A percentile compares a stretch with the other conserved stretches of the same genome.
Conservation (phyloP, 2,329 filamentous ascomycete species). For the Pseudogymnoascus sp. region DNA sequence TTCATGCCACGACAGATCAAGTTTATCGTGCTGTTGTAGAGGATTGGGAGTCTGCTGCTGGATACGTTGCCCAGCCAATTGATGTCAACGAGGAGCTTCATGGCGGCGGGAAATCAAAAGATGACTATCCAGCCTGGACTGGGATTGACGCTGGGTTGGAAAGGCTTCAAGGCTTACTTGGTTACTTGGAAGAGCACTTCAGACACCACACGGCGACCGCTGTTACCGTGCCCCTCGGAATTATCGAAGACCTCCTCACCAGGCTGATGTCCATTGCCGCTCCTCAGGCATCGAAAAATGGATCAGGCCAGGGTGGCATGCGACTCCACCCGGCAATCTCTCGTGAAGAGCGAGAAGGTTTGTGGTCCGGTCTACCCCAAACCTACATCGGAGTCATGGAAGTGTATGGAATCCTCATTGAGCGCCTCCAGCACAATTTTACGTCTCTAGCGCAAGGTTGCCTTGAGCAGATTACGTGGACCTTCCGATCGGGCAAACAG, state of each 20-base stretch:
- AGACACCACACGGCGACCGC: constrained; percentile 54
- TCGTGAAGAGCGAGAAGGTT: constrained; percentile 71
- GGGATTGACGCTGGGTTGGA: constrained; percentile 68
- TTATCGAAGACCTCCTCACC: constrained; percentile 59
- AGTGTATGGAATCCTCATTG: constrained; percentile 49
- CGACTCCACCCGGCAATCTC: constrained; percentile 65
- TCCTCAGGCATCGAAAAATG: constrained; percentile 30
- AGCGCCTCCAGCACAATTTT: constrained; percentile 50
- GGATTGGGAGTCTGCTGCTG: constrained; percentile 65
- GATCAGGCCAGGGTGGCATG: constrained; percentile 15
- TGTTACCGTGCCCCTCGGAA: constrained; percentile 59
- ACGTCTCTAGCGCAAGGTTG: constrained; percentile 54
- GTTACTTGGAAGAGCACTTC: constrained; percentile 56
- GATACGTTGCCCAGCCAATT: constrained; percentile 37
- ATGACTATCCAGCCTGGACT: constrained; percentile 59
- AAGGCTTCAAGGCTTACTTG: constrained; percentile 58
- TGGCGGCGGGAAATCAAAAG: constrained; percentile 38
- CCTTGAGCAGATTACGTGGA: constrained; percentile 63
- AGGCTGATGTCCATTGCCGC: constrained; percentile 60
- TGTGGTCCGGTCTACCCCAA: constrained; percentile 65
- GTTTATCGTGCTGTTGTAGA: constrained; percentile 74
- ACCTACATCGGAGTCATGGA: constrained; percentile 66
- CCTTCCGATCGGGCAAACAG: constrained; percentile 54
- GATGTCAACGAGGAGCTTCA: constrained; percentile 39
- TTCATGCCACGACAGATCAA: constrained; percentile 65